phyloP scores from a whole-genome alignment of 1,139 yeast species.

The Magnusiomyces ingens region DNA sequence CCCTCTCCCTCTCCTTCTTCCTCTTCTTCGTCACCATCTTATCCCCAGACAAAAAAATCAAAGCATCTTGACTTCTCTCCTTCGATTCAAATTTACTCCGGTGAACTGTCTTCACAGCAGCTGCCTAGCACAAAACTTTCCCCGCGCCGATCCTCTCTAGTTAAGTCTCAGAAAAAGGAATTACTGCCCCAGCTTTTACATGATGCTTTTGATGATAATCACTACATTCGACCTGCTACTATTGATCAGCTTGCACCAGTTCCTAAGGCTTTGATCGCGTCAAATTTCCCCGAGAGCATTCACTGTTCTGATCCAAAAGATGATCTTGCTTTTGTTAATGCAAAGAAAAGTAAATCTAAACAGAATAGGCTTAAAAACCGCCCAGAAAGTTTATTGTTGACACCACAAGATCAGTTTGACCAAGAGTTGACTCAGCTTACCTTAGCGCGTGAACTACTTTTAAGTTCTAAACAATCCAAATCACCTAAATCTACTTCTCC shows the following conservation, averaged over 20 bases:
- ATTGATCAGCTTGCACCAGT: neutral
- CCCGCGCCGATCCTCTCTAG: neutral
- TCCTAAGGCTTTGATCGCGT: neutral
- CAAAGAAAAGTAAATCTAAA: neutral
- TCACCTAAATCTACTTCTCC: neutral
- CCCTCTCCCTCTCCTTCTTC: neutral
- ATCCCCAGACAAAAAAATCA: neutral
- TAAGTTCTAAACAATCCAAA: neutral
- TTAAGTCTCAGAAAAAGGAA: neutral
- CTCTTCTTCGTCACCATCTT: neutral
- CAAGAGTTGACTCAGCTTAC: conserved; percentile 5
- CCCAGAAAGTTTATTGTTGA: neutral
- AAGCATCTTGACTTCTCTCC: neutral
- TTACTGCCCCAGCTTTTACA: neutral
- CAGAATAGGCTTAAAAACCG: neutral
- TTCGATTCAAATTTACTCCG: too few species aligned
- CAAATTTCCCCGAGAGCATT: too few species aligned
- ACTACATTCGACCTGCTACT: neutral
- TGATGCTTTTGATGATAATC: neutral
- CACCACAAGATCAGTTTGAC: conserved; percentile 5
- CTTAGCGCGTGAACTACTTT: neutral
- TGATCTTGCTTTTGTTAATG: too few species aligned
- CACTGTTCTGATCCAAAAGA: too few species aligned
- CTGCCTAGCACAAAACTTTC: neutral
- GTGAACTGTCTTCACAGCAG: neutral